Evolutionary conservation across 208 protist genomes (phyloP), one percentile per base, ranked within the genome.

Genomic region (Wallacemonas sp.): DNA sequence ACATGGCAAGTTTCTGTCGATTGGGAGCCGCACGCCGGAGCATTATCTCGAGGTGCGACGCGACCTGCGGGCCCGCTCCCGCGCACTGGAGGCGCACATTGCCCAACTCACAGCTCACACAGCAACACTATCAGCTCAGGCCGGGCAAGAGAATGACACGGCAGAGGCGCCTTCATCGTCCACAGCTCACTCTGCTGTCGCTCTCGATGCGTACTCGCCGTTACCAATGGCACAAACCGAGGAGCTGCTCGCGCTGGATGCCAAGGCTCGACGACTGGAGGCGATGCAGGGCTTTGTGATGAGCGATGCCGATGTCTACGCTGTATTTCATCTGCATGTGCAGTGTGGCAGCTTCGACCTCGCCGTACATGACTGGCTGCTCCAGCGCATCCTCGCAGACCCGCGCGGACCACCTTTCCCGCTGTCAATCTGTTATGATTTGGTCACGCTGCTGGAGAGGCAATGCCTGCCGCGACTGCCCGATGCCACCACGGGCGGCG

Each of bases 1-100:
- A 42, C 71, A 79, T 19, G 87, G 87, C 27, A 93, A 91, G 56
- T 93, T 91, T 62, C 77, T 93, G 28, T 90, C 87, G 11, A 84
- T 93, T 44, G 84, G 89, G 53, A 86, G 67, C 9, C 81, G 87
- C 33, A 80, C 75, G 0, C 59, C 77, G 2, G 84, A 87, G 17
- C 72, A 41, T 17, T 91, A 81, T 47, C 72, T 84, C 31, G 70
- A 74, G 22, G 46, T 70, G n/a, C 81, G 77, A 19, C 31, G 69
- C n/a, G 76, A 82, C 30, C 55, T 88, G 21, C 58, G n/a, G 4
- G 21, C 61, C 17, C 62, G 38, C 36, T 64, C 55, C 9, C 44
- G 41, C 19, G 53, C 51, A 8, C 34, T 66, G 53, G 55, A 76
- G 22, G 21, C 42, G 11, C 51, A 70, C 26, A 38, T 76, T n/a